Evolutionary conservation across 176 grass and related monocot genomes (phyloP), one percentile per base, ranked within the genome.

Genomic region (Lolium perenne): DNA sequence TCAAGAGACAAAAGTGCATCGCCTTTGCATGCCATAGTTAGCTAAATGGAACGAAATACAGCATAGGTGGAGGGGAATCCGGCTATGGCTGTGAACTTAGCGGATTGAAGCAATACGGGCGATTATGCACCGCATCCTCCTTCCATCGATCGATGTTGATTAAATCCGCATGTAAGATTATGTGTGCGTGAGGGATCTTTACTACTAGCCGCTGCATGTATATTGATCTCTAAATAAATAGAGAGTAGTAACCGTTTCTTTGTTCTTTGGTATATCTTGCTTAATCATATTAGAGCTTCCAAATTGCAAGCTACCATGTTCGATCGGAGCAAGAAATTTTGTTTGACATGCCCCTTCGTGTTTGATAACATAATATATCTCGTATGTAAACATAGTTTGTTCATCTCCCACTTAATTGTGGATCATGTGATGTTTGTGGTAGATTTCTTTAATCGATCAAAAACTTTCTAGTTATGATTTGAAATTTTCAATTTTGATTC

Each of bases 11-110:
- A 20, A 49, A 10, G 10, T n/a, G 35, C 60, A 35, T 35, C 65
- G 79, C 71, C 38, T 70, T 82, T 58, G 72, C 60, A 82, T 38
- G 54, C 46, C 40, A 16, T 46, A 67, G 26, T 8, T 67, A 67
- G 7, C 22, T 7, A 20, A 32, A 79, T 61, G 81, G 67, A 58
- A 22, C 8, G 9, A 69, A 71, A 21, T 14, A 14, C 12, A 15
- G 43, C 17, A 75, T 5, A 60, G 58, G 59, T 22, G 21, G n/a
- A 25, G 38, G 22, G 35, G 88, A 45, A 64, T 48, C 48, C 25
- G 71, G n/a, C 25, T 50, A 62, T 72, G 88, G 43, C 26, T 81
- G 78, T 82, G 21, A 26, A 73, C 38, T 10, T 59, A 32, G 55
- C 69, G 18, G 38, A 74, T 25, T 61, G 54, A 74, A 49, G 63